phyloP scores from a whole-genome alignment of 2,329 filamentous ascomycete genomes.

The Ceratocystis diversiconidia region DNA sequence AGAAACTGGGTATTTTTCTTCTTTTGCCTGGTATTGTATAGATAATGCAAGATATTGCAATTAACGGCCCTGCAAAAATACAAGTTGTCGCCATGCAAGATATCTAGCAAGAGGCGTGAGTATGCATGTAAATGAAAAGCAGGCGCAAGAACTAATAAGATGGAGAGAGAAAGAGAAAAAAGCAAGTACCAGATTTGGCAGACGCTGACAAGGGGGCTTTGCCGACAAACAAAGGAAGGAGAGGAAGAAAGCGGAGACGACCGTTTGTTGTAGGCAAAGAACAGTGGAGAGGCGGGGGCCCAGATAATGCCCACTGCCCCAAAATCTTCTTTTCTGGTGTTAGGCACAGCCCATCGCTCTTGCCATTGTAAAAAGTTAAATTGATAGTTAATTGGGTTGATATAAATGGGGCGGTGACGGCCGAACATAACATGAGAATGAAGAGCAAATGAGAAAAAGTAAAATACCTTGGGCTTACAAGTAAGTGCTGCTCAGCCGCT shows the following conservation, averaged over 20 bases:
- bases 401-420: background rate
- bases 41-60: too few species aligned
- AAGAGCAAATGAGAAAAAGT: background rate
- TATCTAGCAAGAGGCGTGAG: background rate
- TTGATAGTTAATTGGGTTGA: background rate
- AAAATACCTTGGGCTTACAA: background rate
- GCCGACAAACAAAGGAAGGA: background rate
- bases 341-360: background rate
- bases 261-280: background rate
- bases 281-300: background rate
- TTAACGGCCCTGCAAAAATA: too few species aligned
- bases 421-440: background rate
- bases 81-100: too few species aligned
- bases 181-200: background rate
- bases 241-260: background rate
- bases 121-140: background rate
- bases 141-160: background rate
- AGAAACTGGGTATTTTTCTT: too few species aligned
- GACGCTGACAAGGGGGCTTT: background rate
- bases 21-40: too few species aligned
- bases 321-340: background rate
- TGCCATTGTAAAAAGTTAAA: background rate
- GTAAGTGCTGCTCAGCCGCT: background rate
- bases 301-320: background rate
- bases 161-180: background rate